Evolutionary conservation across 2,329 filamentous ascomycete genomes (phyloP).

Genomic region (Diplodia intermedia): DNA sequence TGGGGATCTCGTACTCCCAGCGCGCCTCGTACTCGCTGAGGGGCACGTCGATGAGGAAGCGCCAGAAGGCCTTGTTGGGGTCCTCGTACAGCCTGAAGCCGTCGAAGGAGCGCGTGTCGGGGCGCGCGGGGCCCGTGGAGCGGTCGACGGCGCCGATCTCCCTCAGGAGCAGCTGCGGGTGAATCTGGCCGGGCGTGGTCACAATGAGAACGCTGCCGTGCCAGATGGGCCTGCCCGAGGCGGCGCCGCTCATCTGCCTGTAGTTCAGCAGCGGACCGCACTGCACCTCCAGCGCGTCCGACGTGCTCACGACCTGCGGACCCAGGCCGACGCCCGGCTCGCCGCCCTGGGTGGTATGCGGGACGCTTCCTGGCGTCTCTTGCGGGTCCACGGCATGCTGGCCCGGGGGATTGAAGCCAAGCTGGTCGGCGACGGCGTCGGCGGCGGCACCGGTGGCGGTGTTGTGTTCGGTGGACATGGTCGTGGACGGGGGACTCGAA

Average conservation of each 20-base stretch:
- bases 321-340: slow-evolving; percentile 50
- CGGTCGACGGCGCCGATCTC: slow-evolving; percentile 55
- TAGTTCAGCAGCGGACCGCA: slow-evolving; percentile 81
- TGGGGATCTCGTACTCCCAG: slow-evolving; percentile 79
- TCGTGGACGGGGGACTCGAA: neutral
- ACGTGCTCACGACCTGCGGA: slow-evolving; percentile 53
- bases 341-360: slow-evolving; percentile 9
- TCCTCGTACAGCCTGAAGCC: slow-evolving; percentile 68
- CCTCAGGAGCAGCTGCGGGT: slow-evolving; percentile 66
- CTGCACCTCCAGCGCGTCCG: slow-evolving; percentile 61
- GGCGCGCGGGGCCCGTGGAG: slow-evolving; percentile 37
- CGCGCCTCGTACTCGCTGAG: slow-evolving; percentile 74
- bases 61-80: slow-evolving; percentile 64
- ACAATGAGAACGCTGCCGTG: slow-evolving; percentile 86
- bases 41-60: slow-evolving; percentile 65
- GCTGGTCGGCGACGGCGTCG: slow-evolving; percentile 18
- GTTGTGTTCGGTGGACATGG: slow-evolving; percentile 25
- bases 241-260: slow-evolving; percentile 69
- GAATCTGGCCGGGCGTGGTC: slow-evolving; percentile 71
- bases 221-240: slow-evolving; percentile 64
- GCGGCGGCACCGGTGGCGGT: slow-evolving; percentile 9
- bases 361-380: neutral
- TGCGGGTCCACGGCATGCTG: slow-evolving; percentile 4
- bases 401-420: neutral
- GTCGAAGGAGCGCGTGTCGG: slow-evolving; percentile 43